Percentiles rank a stretch among this genome's conserved stretches.
These are phyloP conservation scores for Phytophthora melonis DNA, from an alignment of 352 stramenopile species.

Conservation along the genomic window DNA sequence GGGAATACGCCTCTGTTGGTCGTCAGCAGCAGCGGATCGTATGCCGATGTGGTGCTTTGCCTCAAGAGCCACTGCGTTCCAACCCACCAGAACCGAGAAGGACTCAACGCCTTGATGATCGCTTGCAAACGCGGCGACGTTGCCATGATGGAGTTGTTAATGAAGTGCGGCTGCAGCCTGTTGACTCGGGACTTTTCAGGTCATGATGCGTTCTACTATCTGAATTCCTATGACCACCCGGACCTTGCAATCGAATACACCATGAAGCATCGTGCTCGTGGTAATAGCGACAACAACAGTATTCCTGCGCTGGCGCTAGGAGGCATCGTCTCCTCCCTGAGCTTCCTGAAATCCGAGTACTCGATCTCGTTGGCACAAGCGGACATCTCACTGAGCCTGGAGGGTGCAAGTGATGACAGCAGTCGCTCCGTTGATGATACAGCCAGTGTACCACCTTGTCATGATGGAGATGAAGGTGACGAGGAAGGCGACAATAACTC, in stretches of 20 bases:
- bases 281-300: background rate
- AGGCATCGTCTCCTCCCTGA: background rate
- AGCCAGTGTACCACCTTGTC: background rate
- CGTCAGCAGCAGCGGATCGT: conserved; percentile 32
- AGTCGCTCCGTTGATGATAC: conserved; percentile 8
- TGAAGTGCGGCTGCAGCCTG: conserved; percentile 47
- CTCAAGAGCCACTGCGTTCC: conserved; percentile 52
- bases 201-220: conserved; percentile 47
- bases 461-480: conserved; percentile 1
- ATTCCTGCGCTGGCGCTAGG: conserved; percentile 14
- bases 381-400: conserved; percentile 17
- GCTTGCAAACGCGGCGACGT: conserved; percentile 54
- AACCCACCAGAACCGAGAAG: conserved; percentile 57
- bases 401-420: conserved; percentile 3
- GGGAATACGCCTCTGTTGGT: conserved; percentile 64
- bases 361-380: conserved; percentile 28
- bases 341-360: conserved; percentile 15
- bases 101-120: conserved; percentile 55
- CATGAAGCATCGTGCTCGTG: conserved; percentile 17
- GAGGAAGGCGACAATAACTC: conserved; percentile 9
- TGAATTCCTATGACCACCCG: conserved; percentile 54
- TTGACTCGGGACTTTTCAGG: conserved; percentile 58
- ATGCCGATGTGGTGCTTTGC: conserved; percentile 46
- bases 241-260: conserved; percentile 50
- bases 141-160: conserved; percentile 49